Evolutionary conservation across 495 filamentous ascomycete species (phyloP), one percentile per base, ranked within the genome.

Genomic region (Diplogelasinospora grovesii): DNA sequence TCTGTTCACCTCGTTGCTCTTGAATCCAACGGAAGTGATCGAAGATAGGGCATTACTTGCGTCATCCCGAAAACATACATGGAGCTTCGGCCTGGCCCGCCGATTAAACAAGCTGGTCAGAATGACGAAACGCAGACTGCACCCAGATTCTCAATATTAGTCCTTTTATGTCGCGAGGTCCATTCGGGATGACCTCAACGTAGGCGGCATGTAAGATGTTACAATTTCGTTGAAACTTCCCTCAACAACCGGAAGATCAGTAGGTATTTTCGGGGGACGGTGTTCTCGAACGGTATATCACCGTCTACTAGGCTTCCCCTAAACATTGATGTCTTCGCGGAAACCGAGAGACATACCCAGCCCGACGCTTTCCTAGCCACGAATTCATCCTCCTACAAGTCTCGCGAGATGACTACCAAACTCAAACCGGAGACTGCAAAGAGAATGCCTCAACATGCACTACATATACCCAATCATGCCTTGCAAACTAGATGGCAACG

Each of bases 301-400:
- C 41, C 5, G 46, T 50, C 3, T 59, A 53, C 42, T 59, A 50
- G 53, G 56, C 50, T 25, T 51, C 53, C 3, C 6, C 50, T 76
- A 39, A 80, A 78, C 57, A 69, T 66, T 18, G 54, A 57, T 13
- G 65, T 63, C 2, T 69, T 79, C 14, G 73, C 52, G 3, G 57
- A 75, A 20, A 51, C 79, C 6, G 73, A 75, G 11, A 35, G 41
- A 5, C 14, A 56, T 0, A 54, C 65, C 0, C 63, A 57, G 1
- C 23, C 26, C 0, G 69, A 76, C 34, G 64, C 61, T 21, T 72
- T 79, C 21, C 40, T 79, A 13, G 74, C 59, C 0, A 65, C 69
- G 5, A 79, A 75, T 48, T 70, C 65, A 4, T 69, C 64, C 0
- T 72, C 68, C 1, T 78, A 64, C 60, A 73, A 66, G 42, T 63